Base-by-base conservation (phyloP, 2,329 filamentous ascomycete species). In the Colletotrichum acutatum region DNA sequence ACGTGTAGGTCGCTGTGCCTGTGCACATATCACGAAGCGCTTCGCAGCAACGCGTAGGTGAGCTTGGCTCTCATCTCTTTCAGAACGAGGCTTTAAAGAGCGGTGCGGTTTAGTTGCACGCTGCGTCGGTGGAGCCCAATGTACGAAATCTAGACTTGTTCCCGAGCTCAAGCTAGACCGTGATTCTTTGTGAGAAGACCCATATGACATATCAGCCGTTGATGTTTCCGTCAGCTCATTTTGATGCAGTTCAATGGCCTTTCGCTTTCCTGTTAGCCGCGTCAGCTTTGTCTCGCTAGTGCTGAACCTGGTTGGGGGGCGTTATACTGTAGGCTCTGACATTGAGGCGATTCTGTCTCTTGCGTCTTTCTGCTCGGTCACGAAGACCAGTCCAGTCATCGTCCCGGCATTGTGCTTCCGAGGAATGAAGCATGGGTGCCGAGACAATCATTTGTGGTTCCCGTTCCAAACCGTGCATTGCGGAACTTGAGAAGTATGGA, bases 301-400 rank as follows among this genome's bases (percentile, higher is more conserved):
- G 3, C 12, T 12, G 12, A 62, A 24, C 19, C 12, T 22, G 2
- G 14, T 7, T 1, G 11, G 19, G 1, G 14, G 37, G 28, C 28
- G 34, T 75, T 79, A 62, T 78, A 82, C 82, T 77, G 75, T 81
- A 79, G 3, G 81, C 80, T 71, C 81, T 77, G 46, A 81, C 79
- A 71, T 82, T 79, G n/a, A 83, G 74, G 53, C 81, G 78, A 37
- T 79, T 83, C 71, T 83, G 81, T 68, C 77, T 76, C 69, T 77
- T 81, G 69, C 79, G 79, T 58, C 82, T 76, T 69, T 80, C 77
- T 11, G 76, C 76, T 49, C 77, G 70, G 69, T 80, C 76, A 3
- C 74, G 73, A 26, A 82, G 53, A 2, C 82, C 81, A 26, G 81
- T 80, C 81, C 81, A 83, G 73, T 82, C 78, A 68, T 83, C 81